Evolutionary conservation across 208 protist species (phyloP), one percentile per base, ranked within the genome.

Genomic region (Leishmania amazonensis): DNA sequence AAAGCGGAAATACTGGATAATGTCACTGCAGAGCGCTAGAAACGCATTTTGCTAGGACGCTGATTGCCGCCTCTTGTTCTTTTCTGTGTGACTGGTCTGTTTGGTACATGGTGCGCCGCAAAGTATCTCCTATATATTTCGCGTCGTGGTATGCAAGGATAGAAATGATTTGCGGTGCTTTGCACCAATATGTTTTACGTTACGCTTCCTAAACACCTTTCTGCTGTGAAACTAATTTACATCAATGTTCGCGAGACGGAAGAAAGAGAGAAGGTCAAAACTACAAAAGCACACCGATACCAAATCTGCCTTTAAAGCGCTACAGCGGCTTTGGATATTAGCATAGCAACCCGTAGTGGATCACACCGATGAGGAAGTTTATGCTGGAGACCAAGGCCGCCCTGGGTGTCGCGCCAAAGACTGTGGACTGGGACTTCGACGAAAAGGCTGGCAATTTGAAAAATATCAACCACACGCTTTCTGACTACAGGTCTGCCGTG

Each of bases 281-380:
- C 42, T 73, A 17, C 68, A n/a, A 51, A 9, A 73, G 3, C 17
- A 31, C 13, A 35, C 7, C 21, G 4, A 6, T 73, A 6, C 7
- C 19, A 72, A 47, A 24, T 42, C 8, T n/a, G 3, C 3, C 28
- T n/a, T 21, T 53, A 11, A 47, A 73, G 40, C 24, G 2, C 28
- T 19, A 28, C n/a, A 38, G 28, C n/a, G 3, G 3, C 15, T 42
- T 67, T 78, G 3, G 13, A 15, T 17, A 24, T 24, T 47, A 21
- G 49, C 13, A 7, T 62, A 24, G 0, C 2, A 45, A 11, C 5
- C n/a, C 28, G 42, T 57, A 35, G 47, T 21, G 11, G n/a, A 19
- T 68, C 2, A 15, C 9, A 68, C 42, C 57, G 24, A 93, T 93
- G 87, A 90, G 89, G 81, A 93, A 91, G 79, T 86, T 91, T 64